Percentiles rank a stretch among this genome's conserved stretches.
Evolutionary conservation across 2,329 filamentous ascomycete species (phyloP).

Genomic region (Aspergillus proliferans): DNA sequence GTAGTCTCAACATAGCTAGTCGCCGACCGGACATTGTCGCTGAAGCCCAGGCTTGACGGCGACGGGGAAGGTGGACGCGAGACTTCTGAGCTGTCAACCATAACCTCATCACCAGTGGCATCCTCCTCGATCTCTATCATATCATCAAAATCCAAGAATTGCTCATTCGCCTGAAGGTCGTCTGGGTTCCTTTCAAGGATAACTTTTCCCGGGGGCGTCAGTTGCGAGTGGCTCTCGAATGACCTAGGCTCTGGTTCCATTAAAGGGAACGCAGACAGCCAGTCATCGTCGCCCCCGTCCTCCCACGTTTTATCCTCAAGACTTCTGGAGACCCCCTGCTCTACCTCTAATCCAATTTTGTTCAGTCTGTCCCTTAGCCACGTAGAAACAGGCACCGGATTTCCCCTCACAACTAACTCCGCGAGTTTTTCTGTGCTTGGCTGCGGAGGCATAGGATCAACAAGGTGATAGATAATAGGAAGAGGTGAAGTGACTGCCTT

Average conservation of each 20-base stretch:
- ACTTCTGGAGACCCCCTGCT: neutral
- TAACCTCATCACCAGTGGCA: neutral
- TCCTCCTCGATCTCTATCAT: neutral
- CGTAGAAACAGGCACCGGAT: slow-evolving; percentile 3
- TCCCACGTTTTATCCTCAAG: neutral
- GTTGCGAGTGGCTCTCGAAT: neutral
- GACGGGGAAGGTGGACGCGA: neutral
- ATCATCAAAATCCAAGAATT: neutral
- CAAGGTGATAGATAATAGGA: neutral
- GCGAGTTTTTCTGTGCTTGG: slow-evolving; percentile 10
- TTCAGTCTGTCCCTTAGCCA: slow-evolving; percentile 9
- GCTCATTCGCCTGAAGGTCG: neutral
- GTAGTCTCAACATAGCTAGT: neutral
- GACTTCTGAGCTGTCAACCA: neutral
- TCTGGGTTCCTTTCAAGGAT: neutral
- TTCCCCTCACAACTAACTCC: slow-evolving; percentile 4
- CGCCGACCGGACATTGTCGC: neutral
- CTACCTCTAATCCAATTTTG: slow-evolving; percentile 9
- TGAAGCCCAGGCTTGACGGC: neutral
- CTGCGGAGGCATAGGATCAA: slow-evolving; percentile 3
- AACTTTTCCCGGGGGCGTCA: neutral
- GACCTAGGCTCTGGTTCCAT: neutral
- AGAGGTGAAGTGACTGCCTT: neutral
- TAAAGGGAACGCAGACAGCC: neutral
- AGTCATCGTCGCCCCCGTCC: neutral